Conservation (phyloP, 345 rosid species). For the Eucalyptus curtisii region DNA sequence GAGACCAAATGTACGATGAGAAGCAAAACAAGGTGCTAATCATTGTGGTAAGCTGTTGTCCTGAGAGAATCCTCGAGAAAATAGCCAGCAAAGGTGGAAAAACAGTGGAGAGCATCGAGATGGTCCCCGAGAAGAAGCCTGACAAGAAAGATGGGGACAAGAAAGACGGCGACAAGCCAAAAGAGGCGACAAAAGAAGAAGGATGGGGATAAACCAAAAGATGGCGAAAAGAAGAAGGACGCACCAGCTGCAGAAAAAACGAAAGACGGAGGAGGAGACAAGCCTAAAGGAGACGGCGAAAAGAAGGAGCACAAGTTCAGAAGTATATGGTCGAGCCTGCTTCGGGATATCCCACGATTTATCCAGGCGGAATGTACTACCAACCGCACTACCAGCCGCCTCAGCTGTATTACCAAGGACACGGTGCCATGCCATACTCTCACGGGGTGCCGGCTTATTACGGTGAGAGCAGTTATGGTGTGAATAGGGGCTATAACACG, state of each 20-base stretch:
- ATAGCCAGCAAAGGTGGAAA: slow-evolving; percentile 15
- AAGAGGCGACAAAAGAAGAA: no score
- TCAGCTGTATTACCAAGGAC: not conserved
- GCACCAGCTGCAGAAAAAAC: no score
- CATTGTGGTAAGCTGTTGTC: slow-evolving; percentile 18
- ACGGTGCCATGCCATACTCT: not conserved
- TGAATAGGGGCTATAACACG: not conserved
- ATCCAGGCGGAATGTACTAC: not conserved
- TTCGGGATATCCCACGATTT: not conserved
- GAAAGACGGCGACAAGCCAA: not conserved
- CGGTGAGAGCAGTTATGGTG: not conserved
- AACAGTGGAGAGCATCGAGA: slow-evolving; percentile 6
- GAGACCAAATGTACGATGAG: slow-evolving; percentile 8
- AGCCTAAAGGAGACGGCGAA: no score
- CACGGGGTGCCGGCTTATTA: slow-evolving; percentile 17
- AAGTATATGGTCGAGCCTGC: no score
- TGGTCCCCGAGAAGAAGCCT: not conserved
- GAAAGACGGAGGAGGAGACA: no score
- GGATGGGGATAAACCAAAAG: no score
- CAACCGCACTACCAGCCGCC: not conserved
- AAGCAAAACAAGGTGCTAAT: slow-evolving; percentile 11
- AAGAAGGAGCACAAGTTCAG: no score
- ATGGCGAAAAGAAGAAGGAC: no score
- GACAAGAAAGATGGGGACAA: not conserved
- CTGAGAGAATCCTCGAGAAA: slow-evolving; percentile 9